Base-by-base conservation (phyloP, 176 grass and related monocot species). In the Puya raimondii region DNA sequence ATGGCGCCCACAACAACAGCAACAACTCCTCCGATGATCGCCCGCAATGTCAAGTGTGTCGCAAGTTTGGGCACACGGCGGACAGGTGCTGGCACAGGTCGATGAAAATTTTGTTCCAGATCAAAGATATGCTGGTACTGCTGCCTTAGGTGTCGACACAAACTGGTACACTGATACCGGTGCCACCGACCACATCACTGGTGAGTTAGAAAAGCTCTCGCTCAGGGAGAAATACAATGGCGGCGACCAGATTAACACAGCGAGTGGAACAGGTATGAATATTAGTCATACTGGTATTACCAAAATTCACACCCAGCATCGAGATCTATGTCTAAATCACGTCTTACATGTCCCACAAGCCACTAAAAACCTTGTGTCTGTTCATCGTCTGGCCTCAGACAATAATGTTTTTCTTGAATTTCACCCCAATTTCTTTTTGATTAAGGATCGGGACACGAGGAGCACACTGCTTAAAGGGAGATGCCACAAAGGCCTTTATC, bases 401-500 rank as follows among this genome's bases (percentile, higher is more conserved):
- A 54, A 54, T 54, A 54, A 54, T 23, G 23, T 54, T 54, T 54
- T 54, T 54, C 51, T 54, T 54, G 51, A 54, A 54, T 54, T 54
- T 54, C 51, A 64, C 9, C 16, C 17, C 17, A 20, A 23, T 23
- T 23, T 64, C 17, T n/a, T 20, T 20, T 63, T 17, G n/a, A 63
- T 63, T 63, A 20, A 63, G n/a, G 58, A 54, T 54, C 51, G 15
- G 51, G 51, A 54, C 51, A 54, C 51, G 51, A 54, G 51, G 51
- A 54, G 51, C 51, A 54, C 51, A 54, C 51, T 54, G 51, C 51
- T 54, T 54, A 54, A 54, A 54, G 51, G 51, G 51, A 54, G 51
- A 54, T 54, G 51, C 51, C 51, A 54, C 51, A 54, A 54, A 54
- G 51, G 51, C 51, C 51, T 54, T 54, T 54, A 54, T 54, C 51